These are phyloP conservation scores for Aethionema arabicum DNA, from an alignment of 345 rosid species.

Conservation along the genomic window DNA sequence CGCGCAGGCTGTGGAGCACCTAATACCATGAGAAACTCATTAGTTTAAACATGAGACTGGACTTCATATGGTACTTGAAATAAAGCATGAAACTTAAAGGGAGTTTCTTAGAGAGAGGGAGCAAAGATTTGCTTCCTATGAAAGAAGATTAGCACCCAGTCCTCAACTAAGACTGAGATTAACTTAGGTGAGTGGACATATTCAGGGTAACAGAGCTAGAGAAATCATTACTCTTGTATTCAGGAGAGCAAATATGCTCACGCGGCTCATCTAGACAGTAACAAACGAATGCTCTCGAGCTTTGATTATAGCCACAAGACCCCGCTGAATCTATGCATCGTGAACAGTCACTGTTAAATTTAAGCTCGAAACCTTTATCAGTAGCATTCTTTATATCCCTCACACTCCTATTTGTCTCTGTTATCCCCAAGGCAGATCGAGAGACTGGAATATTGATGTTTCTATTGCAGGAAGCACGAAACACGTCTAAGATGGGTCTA, in stretches of 20 bases:
- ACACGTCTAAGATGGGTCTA: not conserved
- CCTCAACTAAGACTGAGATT: not conserved
- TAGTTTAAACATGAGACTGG: conserved; percentile 6
- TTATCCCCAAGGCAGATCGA: not conserved
- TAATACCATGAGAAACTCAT: conserved; percentile 7
- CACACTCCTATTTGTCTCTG: not conserved
- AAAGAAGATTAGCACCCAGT: not conserved
- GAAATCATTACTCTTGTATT: not conserved
- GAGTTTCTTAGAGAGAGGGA: not conserved
- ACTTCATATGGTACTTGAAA: not conserved
- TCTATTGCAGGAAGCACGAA: conserved; percentile 11
- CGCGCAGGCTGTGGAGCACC: too few species aligned
- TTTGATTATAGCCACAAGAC: conserved; percentile 27
- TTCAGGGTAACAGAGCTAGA: not conserved
- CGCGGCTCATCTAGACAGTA: conserved; percentile 24
- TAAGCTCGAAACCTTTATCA: conserved; percentile 31
- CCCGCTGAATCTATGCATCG: conserved; percentile 6
- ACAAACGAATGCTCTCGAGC: conserved; percentile 19
- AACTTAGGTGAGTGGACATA: not conserved
- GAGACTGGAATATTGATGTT: conserved; percentile 25
- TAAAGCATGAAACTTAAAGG: not conserved
- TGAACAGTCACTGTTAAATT: conserved; percentile 8
- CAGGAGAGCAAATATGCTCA: conserved; percentile 3
- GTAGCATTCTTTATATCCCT: conserved; percentile 26
- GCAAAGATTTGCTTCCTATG: not conserved